Evolutionary conservation across 2,329 filamentous ascomycete species (phyloP).

Genomic region (Raffaelea ambrosiae): DNA sequence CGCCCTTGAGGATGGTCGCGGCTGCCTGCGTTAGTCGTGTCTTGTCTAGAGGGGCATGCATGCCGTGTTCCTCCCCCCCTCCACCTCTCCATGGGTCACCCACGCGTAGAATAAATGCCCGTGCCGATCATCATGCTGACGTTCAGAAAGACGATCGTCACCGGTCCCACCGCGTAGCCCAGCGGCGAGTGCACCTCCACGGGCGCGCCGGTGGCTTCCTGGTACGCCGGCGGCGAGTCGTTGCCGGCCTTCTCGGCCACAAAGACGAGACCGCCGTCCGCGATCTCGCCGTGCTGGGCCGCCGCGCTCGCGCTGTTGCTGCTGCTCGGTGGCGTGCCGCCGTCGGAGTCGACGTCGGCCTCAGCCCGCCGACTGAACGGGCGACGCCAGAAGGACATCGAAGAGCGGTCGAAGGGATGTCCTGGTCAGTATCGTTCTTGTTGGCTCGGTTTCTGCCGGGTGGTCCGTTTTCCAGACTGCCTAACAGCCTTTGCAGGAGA

Average conservation of each 20-base stretch:
- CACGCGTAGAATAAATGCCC: conserved; percentile 55
- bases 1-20: conserved; percentile 45
- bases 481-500: no score
- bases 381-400: conserved; percentile 6
- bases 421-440: no score
- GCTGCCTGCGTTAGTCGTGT: conserved; percentile 26
- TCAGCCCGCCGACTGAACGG: conserved; percentile 1
- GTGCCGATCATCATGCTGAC: conserved; percentile 56
- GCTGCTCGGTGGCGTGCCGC: not conserved
- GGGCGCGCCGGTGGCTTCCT: conserved; percentile 53
- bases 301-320: not conserved
- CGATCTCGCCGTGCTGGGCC: not conserved
- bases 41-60: no score
- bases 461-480: no score
- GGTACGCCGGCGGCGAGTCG: conserved; percentile 19
- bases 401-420: not conserved
- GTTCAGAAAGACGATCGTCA: conserved; percentile 51
- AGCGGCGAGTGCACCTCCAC: conserved; percentile 50
- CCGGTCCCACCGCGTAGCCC: conserved; percentile 46
- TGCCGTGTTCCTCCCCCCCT: no score
- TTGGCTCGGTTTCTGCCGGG: no score
- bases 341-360: not conserved
- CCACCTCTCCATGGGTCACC: conserved; percentile 23
- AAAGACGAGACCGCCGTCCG: conserved; percentile 4
- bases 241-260: conserved; percentile 11